Evolutionary conservation across 2,329 filamentous ascomycete species (phyloP).

Genomic region (Penicillium italicum): DNA sequence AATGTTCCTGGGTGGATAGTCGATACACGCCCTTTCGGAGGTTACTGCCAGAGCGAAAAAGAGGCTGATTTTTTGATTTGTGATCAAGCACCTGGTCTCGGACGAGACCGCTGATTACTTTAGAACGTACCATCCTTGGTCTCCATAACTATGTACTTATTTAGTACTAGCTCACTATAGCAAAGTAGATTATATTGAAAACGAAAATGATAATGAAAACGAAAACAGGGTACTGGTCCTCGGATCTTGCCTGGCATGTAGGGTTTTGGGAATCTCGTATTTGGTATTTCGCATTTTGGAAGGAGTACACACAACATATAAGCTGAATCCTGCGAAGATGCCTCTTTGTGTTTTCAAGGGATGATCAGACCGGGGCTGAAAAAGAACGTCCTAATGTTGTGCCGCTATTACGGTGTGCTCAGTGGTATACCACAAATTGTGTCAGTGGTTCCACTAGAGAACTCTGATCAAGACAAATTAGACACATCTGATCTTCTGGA

Average conservation of each 20-base stretch:
- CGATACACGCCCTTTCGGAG: constrained; percentile 8
- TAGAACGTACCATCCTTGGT: not conserved
- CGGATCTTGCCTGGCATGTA: constrained; percentile 7
- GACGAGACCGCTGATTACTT: constrained; percentile 13
- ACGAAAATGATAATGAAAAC: not conserved
- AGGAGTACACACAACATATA: not conserved
- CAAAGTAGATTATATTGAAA: not conserved
- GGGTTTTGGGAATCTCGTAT: constrained; percentile 1
- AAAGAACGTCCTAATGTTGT: not conserved
- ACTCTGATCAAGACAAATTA: constrained; percentile 6
- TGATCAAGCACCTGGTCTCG: constrained; percentile 15
- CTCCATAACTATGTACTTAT: not conserved
- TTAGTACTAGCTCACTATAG: not conserved
- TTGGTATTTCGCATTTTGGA: not conserved
- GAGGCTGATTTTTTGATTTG: constrained; percentile 9
- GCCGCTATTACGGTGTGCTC: constrained; percentile 15
- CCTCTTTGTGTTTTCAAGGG: not conserved
- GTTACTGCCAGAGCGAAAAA: constrained; percentile 7
- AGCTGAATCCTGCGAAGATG: not conserved
- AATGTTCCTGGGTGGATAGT: not conserved
- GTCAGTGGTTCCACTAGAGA: constrained; percentile 19
- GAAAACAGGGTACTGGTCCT: not conserved
- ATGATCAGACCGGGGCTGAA: not conserved
- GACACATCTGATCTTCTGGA: constrained; percentile 20
- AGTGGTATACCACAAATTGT: constrained; percentile 16